Conservation (phyloP, 2,329 filamentous ascomycete genomes). For the Gnomoniopsis smithogilvyi region DNA sequence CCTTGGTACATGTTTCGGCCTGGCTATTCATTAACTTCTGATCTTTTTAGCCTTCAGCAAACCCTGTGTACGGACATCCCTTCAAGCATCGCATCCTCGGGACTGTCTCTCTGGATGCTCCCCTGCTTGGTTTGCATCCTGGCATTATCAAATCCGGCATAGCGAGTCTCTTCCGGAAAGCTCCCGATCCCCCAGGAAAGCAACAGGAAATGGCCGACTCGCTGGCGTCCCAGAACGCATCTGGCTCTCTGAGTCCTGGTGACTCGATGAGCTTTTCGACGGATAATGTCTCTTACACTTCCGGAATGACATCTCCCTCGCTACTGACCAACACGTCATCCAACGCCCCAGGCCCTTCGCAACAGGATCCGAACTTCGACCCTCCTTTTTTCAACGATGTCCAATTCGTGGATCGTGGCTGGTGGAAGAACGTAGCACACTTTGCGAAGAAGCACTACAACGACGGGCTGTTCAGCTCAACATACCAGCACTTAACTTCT, state of each 20-base stretch:
- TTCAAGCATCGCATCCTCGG: constrained; percentile 77
- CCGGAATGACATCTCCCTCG: constrained; percentile 21
- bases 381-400: constrained; percentile 74
- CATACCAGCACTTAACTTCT: constrained; percentile 70
- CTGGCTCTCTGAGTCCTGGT: constrained; percentile 22
- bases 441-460: constrained; percentile 78
- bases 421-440: constrained; percentile 65
- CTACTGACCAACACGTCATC: constrained; percentile 13
- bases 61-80: constrained; percentile 31
- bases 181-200: constrained; percentile 29
- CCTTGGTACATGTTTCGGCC: neutral
- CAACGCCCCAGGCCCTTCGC: constrained; percentile 20
- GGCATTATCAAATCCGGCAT: constrained; percentile 82
- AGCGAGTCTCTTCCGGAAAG: constrained; percentile 66
- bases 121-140: constrained; percentile 84
- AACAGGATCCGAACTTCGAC: constrained; percentile 66
- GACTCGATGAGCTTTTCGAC: constrained; percentile 19
- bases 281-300: constrained; percentile 4
- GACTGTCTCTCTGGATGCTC: constrained; percentile 78
- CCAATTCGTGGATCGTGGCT: constrained; percentile 63
- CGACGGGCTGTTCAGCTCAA: constrained; percentile 66
- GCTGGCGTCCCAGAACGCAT: constrained; percentile 15
- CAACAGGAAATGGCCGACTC: constrained; percentile 20
- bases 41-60: constrained; percentile 29
- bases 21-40: neutral